phyloP scores from a whole-genome alignment of 805 yeast genomes.

The Naumovozyma dairenensis region DNA sequence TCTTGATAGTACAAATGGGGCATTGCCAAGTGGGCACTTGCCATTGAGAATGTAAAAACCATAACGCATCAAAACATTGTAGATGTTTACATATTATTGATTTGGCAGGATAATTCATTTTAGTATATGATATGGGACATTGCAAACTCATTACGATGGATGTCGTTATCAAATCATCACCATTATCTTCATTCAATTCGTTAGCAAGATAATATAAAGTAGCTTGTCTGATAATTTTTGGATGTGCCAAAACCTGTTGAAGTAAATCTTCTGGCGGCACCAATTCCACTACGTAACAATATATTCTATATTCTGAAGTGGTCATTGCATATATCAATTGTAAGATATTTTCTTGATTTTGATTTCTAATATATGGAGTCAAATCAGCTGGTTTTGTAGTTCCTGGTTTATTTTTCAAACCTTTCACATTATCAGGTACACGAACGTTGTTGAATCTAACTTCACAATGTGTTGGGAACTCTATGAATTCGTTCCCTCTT shows the following conservation, averaged over 20 bases:
- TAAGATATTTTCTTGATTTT: conserved; percentile 33
- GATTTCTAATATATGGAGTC: conserved; percentile 37
- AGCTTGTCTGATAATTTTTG: conserved; percentile 43
- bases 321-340: conserved; percentile 53
- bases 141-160: conserved; percentile 55
- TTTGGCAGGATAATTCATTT: conserved; percentile 64
- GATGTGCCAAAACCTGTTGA: conserved; percentile 32
- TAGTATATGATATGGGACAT: conserved; percentile 68
- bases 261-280: conserved; percentile 35
- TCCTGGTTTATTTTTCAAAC: conserved; percentile 67
- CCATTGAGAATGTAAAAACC: conserved; percentile 63
- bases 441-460: conserved; percentile 46
- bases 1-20: conserved; percentile 58
- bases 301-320: conserved; percentile 39
- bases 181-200: conserved; percentile 34
- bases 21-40: conserved; percentile 83
- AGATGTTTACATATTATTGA: conserved; percentile 67
- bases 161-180: conserved; percentile 62
- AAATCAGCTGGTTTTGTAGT: conserved; percentile 77
- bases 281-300: conserved; percentile 49
- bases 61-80: conserved; percentile 81
- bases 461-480: conserved; percentile 65
- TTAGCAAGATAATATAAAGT: conserved; percentile 38
- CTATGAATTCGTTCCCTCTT: conserved; percentile 49
- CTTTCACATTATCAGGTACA: conserved; percentile 51